These are phyloP conservation scores for Tolypocladium amazonense DNA, from an alignment of 2,329 filamentous ascomycete species.

Conservation along the genomic window DNA sequence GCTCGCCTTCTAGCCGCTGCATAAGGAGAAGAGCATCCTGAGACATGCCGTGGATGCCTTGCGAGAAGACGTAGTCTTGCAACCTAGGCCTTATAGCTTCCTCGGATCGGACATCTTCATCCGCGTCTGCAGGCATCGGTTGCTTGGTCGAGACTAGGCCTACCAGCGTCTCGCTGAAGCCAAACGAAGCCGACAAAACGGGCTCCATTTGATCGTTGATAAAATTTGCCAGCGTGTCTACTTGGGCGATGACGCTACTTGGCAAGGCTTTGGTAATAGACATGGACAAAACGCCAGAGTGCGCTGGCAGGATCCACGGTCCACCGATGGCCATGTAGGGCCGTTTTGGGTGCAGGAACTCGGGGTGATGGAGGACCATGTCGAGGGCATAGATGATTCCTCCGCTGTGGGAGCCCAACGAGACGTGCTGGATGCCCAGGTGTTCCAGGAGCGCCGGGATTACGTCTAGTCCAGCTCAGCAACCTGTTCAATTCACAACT, in stretches of 20 bases:
- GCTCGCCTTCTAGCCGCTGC: slow-evolving; percentile 9
- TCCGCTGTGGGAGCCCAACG: slow-evolving; percentile 17
- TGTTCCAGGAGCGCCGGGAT: slow-evolving; percentile 20
- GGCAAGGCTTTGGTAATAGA: slow-evolving; percentile 12
- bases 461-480: slow-evolving; percentile 7
- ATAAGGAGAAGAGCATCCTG: slow-evolving; percentile 17
- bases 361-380: slow-evolving; percentile 16
- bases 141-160: not conserved
- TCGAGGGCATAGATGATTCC: slow-evolving; percentile 20
- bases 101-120: slow-evolving; percentile 9
- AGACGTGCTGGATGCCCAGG: slow-evolving; percentile 18
- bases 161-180: not conserved
- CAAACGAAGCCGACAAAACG: slow-evolving; percentile 4
- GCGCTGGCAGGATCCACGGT: slow-evolving; percentile 19
- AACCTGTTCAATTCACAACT: not conserved
- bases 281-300: slow-evolving; percentile 11
- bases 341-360: slow-evolving; percentile 12
- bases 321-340: slow-evolving; percentile 16
- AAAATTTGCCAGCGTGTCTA: slow-evolving; percentile 11
- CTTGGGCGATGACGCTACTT: slow-evolving; percentile 4
- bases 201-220: slow-evolving; percentile 11
- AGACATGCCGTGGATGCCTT: slow-evolving; percentile 14
- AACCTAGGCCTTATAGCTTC: slow-evolving; percentile 8
- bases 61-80: slow-evolving; percentile 11
- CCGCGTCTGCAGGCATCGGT: not conserved